Conservation (phyloP, 2,329 filamentous ascomycete species). For the Neofusicoccum sp. region DNA sequence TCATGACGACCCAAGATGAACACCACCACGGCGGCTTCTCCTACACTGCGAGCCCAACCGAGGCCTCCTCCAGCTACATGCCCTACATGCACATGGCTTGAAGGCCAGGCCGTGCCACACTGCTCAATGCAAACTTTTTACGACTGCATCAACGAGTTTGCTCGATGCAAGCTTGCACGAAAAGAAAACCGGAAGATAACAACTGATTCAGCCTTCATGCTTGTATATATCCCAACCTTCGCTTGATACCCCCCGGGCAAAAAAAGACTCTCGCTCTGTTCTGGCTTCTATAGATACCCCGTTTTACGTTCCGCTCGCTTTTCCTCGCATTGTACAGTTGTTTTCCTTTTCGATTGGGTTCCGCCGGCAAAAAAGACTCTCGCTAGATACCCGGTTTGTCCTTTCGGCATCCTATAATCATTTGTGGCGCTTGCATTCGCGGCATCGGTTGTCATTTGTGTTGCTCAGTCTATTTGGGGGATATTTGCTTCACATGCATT, state of each 20-base stretch:
- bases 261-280: conserved; percentile 17
- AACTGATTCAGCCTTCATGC: neutral
- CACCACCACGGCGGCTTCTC: conserved; percentile 21
- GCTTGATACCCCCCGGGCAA: conserved; percentile 10
- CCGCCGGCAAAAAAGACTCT: neutral
- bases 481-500: neutral
- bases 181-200: neutral
- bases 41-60: conserved; percentile 41
- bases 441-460: neutral
- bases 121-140: neutral
- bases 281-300: conserved; percentile 12
- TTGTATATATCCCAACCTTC: conserved; percentile 18
- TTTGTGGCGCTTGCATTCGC: neutral
- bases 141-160: neutral
- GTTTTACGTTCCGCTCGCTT: conserved; percentile 10
- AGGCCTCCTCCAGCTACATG: conserved; percentile 35
- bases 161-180: conserved; percentile 14
- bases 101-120: conserved; percentile 12
- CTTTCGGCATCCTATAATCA: neutral
- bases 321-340: conserved; percentile 9
- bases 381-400: conserved; percentile 18
- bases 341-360: neutral
- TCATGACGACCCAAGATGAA: conserved; percentile 37
- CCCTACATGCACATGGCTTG: conserved; percentile 36
- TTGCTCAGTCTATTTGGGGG: neutral